phyloP scores from a whole-genome alignment of 2,329 filamentous ascomycete species.

The Apiospora phragmitis region DNA sequence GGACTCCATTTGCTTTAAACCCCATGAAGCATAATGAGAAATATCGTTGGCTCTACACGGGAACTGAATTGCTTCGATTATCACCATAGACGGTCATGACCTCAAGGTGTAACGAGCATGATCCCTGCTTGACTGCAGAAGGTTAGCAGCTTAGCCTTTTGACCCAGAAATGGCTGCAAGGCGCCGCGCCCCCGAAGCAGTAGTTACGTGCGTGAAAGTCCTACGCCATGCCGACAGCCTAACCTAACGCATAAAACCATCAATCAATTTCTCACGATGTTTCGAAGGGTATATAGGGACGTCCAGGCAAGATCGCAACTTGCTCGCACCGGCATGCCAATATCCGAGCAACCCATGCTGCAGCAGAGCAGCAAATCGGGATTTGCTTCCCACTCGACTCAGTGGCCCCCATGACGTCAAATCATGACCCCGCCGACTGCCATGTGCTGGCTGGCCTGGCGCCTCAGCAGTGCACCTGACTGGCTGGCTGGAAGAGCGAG shows the following conservation, averaged over 20 bases:
- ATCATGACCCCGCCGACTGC: background rate
- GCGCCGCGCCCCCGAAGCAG: background rate
- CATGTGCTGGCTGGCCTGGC: background rate
- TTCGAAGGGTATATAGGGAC: background rate
- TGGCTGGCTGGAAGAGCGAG: background rate
- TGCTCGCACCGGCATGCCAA: background rate
- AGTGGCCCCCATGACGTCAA: conserved; percentile 4
- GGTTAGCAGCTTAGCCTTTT: background rate
- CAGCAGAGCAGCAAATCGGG: background rate
- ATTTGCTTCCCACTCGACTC: background rate
- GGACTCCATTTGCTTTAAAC: background rate
- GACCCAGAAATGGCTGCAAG: conserved; percentile 1
- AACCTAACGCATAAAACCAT: background rate
- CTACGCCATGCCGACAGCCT: background rate
- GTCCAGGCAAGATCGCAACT: background rate
- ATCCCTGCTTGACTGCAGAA: background rate
- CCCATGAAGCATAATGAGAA: background rate
- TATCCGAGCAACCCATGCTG: background rate
- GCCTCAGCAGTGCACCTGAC: background rate
- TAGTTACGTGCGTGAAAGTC: background rate
- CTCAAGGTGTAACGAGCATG: background rate
- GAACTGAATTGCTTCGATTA: background rate
- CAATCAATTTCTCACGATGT: background rate
- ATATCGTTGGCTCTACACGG: background rate
- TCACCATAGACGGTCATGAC: too few species aligned